phyloP scores from a whole-genome alignment of 306 rosid genomes.

The Quercus glauca region DNA sequence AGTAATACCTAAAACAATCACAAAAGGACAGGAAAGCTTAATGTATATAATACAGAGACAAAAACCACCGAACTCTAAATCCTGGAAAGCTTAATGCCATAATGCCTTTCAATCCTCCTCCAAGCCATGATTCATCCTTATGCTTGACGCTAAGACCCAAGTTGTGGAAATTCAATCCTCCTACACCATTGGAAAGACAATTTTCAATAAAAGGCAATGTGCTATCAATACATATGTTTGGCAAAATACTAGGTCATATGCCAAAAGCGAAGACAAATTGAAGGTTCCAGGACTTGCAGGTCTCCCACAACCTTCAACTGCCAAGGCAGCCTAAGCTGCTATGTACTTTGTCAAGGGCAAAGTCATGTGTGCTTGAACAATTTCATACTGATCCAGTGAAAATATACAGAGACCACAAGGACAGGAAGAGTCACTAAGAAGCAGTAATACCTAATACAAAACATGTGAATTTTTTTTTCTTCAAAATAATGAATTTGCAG shows the following conservation, averaged over 20 bases:
- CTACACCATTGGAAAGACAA: too few relatives aligned
- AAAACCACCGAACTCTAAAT: too few relatives aligned
- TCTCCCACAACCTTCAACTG: neutral
- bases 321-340: too few relatives aligned
- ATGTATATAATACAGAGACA: too few relatives aligned
- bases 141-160: too few relatives aligned
- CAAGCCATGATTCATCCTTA: too few relatives aligned
- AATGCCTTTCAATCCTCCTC: too few relatives aligned
- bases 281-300: neutral
- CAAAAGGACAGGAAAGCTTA: too few relatives aligned
- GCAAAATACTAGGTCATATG: too few relatives aligned
- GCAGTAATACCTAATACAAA: conserved; percentile 39
- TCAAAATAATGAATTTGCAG: neutral
- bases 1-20: conserved; percentile 51
- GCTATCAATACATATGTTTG: neutral
- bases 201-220: neutral
- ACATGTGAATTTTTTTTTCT: neutral
- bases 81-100: too few relatives aligned
- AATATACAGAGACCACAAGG: conserved; percentile 68
- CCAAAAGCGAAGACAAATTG: neutral
- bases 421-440: conserved; percentile 81
- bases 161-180: too few relatives aligned
- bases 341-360: neutral
- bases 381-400: conserved; percentile 94
- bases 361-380: conserved; percentile 70